phyloP scores from a whole-genome alignment of 2,329 filamentous ascomycete species.

The Alternaria arbusti region DNA sequence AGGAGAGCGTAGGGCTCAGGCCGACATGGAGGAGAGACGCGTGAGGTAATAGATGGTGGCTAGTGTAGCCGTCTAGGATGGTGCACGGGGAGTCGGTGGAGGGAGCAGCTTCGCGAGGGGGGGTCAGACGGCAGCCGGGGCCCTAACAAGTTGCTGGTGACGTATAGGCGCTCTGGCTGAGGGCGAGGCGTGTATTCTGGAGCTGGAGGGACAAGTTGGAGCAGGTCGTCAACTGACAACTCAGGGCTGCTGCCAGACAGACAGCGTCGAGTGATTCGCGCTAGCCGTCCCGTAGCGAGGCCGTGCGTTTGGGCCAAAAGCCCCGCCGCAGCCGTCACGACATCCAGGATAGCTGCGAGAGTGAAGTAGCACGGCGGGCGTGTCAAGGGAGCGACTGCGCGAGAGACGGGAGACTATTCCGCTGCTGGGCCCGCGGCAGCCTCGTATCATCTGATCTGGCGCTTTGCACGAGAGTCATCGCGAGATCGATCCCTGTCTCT shows the following conservation, averaged over 20 bases:
- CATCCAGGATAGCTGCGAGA: not conserved
- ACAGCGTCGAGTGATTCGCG: conserved; percentile 27
- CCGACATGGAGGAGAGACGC: conserved; percentile 39
- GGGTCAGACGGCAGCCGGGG: conserved; percentile 29
- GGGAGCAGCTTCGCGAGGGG: conserved; percentile 29
- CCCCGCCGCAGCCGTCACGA: conserved; percentile 14
- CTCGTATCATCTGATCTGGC: conserved; percentile 2
- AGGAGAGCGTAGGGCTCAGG: conserved; percentile 30
- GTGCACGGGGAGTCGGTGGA: conserved; percentile 33
- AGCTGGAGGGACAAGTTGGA: conserved; percentile 25
- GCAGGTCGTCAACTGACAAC: conserved; percentile 28
- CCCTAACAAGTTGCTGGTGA: conserved; percentile 26
- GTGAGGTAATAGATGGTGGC: conserved; percentile 33
- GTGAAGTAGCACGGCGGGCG: not conserved
- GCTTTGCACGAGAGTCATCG: not conserved
- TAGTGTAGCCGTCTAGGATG: conserved; percentile 34
- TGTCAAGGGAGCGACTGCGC: not conserved
- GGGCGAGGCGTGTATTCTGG: conserved; percentile 12
- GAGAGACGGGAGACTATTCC: not conserved
- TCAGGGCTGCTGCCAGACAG: conserved; percentile 27
- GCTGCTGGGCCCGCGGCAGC: not conserved
- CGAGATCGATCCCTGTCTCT: conserved; percentile 13
- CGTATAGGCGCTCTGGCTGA: conserved; percentile 17
- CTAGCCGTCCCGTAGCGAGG: conserved; percentile 26
- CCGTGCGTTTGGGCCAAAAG: conserved; percentile 21